Evolutionary conservation across 306 rosid species (phyloP).

Genomic region (Prunus davidiana): DNA sequence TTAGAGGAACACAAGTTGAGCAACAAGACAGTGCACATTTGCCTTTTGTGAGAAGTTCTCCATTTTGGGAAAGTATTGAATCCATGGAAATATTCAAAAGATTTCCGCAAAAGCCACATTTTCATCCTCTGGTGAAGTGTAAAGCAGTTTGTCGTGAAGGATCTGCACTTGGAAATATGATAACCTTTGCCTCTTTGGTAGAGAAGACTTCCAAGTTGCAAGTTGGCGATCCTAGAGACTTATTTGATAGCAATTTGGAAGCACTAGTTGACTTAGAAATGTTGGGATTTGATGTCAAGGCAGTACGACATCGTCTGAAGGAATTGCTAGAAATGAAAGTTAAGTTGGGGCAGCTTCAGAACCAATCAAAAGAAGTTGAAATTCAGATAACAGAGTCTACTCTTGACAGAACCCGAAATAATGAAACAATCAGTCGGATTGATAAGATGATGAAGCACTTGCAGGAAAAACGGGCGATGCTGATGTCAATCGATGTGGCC

Average conservation of each 20-base stretch:
- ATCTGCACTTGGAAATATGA: slow-evolving; percentile 20
- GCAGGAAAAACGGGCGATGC: slow-evolving; percentile 1
- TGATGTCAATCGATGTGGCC: background rate
- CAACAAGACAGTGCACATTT: background rate
- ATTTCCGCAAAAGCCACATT: slow-evolving; percentile 20
- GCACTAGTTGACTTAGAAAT: slow-evolving; percentile 2
- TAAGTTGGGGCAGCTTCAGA: slow-evolving; percentile 6
- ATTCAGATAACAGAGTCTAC: background rate
- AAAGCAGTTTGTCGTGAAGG: slow-evolving; percentile 9
- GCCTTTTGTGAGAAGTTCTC: background rate
- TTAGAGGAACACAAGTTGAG: background rate
- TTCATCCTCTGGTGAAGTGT: slow-evolving; percentile 2
- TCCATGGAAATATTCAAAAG: slow-evolving; percentile 19
- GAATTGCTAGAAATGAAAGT: slow-evolving; percentile 4
- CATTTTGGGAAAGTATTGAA: slow-evolving; percentile 14
- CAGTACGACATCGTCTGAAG: background rate
- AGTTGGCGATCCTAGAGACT: background rate
- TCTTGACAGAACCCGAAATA: background rate
- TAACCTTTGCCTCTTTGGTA: slow-evolving; percentile 16
- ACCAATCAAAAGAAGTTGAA: slow-evolving; percentile 6
- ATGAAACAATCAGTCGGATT: background rate
- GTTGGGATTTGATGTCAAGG: slow-evolving; percentile 21
- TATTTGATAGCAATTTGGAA: background rate
- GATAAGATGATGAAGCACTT: slow-evolving; percentile 6
- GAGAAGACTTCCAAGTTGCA: slow-evolving; percentile 5